Percentiles rank a stretch among this genome's conserved stretches.
Conservation (phyloP, 139 green algal species). For the Asterochloris sp. region DNA sequence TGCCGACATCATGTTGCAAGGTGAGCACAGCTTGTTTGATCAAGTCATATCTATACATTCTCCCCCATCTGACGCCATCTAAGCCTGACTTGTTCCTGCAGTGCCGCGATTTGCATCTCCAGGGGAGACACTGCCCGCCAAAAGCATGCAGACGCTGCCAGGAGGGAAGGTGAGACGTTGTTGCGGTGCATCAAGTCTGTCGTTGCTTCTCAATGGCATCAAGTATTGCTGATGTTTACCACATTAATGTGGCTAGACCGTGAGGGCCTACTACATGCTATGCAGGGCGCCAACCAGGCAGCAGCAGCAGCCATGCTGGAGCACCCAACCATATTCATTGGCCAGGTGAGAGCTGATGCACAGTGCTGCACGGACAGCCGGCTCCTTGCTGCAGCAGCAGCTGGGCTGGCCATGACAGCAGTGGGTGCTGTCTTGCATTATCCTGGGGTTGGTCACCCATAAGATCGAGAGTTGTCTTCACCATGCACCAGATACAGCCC, state of each 20-base stretch:
- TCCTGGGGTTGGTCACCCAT: no score
- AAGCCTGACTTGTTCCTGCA: no score
- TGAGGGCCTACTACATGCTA: not conserved
- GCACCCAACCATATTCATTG: constrained; percentile 73
- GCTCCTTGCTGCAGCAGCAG: no score
- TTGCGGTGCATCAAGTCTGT: not conserved
- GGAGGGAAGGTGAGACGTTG: constrained; percentile 64
- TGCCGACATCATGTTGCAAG: constrained; percentile 69
- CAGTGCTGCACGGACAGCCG: no score
- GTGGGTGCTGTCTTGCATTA: not conserved
- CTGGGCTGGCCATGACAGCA: no score
- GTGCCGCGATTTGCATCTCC: constrained; percentile 51
- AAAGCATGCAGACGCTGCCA: constrained; percentile 56
- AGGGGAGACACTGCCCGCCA: constrained; percentile 74
- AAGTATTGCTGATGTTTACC: not conserved
- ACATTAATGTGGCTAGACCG: not conserved
- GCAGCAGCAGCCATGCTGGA: constrained; percentile 72
- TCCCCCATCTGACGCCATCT: no score
- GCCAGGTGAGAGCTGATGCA: constrained; percentile 36
- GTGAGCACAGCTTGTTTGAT: constrained; percentile 33
- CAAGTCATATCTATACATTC: no score
- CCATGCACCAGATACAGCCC: no score
- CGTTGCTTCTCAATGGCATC: not conserved
- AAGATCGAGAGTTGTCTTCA: no score
- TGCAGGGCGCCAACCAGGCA: constrained; percentile 86